These are phyloP conservation scores for Chrysosphaeria jannelii DNA, from an alignment of 2,329 filamentous ascomycete species.

Conservation along the genomic window DNA sequence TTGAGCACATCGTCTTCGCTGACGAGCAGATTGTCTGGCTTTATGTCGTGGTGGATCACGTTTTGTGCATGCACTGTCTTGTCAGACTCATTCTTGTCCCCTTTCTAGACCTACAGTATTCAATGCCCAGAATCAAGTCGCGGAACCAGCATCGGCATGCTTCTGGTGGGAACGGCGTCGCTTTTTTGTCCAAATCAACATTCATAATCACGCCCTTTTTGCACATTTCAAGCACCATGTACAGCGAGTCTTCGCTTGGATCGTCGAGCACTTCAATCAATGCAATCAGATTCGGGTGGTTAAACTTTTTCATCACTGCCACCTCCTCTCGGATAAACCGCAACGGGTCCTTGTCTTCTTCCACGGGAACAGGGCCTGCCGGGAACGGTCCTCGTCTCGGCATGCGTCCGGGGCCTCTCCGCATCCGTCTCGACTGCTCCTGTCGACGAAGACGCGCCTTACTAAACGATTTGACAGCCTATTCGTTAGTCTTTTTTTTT, in stretches of 20 bases:
- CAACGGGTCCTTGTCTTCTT: constrained; percentile 37
- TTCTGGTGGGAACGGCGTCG: constrained; percentile 58
- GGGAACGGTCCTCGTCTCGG: constrained; percentile 17
- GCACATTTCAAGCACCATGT: constrained; percentile 98
- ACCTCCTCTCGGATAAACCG: constrained; percentile 86
- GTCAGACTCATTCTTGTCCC: no score
- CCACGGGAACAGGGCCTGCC: constrained; percentile 3
- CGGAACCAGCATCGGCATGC: constrained; percentile 76
- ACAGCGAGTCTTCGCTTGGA: constrained; percentile 78
- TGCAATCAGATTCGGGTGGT: constrained; percentile 80
- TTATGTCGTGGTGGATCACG: constrained; percentile 88
- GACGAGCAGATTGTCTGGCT: constrained; percentile 81
- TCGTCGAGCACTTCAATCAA: constrained; percentile 89
- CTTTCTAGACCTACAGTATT: constrained; percentile 37
- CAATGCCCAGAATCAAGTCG: constrained; percentile 78
- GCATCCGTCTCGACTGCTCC: constrained; percentile 8
- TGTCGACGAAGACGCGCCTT: constrained; percentile 73
- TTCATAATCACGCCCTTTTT: constrained; percentile 96
- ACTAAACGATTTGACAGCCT: constrained; percentile 96
- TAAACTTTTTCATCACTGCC: constrained; percentile 95
- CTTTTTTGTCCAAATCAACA: constrained; percentile 57
- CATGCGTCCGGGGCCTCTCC: constrained; percentile 10
- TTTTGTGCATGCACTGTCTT: constrained; percentile 65
- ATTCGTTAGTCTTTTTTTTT: no score
- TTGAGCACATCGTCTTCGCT: constrained; percentile 85